Conservation (phyloP, 306 rosid species). For the Cucurbita ficifolia region DNA sequence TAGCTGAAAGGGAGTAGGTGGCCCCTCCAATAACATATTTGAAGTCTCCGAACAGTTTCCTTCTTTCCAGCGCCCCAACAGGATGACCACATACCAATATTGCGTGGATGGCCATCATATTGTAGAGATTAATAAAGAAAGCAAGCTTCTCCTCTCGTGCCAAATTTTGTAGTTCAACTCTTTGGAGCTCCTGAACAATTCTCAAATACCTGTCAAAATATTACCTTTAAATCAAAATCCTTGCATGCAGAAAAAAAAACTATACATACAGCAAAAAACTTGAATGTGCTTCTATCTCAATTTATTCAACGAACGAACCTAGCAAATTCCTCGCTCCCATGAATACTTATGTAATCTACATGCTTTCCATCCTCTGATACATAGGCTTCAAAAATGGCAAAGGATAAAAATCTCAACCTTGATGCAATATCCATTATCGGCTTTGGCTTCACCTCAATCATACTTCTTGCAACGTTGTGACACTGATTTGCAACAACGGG, state of each 20-base stretch:
- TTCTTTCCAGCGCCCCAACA: constrained; percentile 62
- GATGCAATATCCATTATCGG: constrained; percentile 63
- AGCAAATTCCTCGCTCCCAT: constrained; percentile 86
- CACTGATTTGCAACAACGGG: constrained; percentile 65
- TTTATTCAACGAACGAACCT: constrained; percentile 35
- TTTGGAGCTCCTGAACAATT: constrained; percentile 82
- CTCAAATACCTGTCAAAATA: constrained; percentile 58
- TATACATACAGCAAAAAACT: background rate
- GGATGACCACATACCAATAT: constrained; percentile 65
- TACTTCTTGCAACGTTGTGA: constrained; percentile 72
- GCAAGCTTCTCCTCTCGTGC: constrained; percentile 84
- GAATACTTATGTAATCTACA: constrained; percentile 64
- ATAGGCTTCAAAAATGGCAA: constrained; percentile 78
- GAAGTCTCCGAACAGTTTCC: constrained; percentile 65
- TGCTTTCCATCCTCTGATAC: constrained; percentile 49
- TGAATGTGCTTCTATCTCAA: background rate
- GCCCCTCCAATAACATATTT: constrained; percentile 72
- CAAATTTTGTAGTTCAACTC: constrained; percentile 55
- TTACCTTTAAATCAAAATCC: background rate
- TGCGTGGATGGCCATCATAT: constrained; percentile 93
- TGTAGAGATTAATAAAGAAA: constrained; percentile 84
- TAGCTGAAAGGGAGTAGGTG: constrained; percentile 72
- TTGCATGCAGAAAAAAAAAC: background rate
- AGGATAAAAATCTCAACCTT: constrained; percentile 54
- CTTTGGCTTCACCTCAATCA: constrained; percentile 58